Evolutionary conservation across 2,329 filamentous ascomycete species (phyloP).

Genomic region (Fusarium poae): DNA sequence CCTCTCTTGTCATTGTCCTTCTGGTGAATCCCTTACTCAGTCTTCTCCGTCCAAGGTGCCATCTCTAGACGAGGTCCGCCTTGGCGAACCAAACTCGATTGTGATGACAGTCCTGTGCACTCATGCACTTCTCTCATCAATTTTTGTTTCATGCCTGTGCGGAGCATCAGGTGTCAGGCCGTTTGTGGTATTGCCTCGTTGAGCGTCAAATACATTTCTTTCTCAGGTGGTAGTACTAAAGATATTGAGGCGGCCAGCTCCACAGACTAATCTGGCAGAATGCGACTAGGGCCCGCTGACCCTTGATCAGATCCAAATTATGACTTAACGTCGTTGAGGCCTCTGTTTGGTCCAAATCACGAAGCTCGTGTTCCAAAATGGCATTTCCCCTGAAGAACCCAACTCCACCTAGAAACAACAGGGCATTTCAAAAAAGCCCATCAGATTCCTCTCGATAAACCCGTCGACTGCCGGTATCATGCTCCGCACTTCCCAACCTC

Average conservation of each 20-base stretch:
- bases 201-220: background rate
- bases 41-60: slow-evolving; percentile 13
- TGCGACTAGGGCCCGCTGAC: slow-evolving; percentile 27
- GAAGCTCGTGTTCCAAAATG: slow-evolving; percentile 54
- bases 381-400: slow-evolving; percentile 36
- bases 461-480: background rate
- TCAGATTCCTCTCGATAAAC: slow-evolving; percentile 13
- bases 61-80: slow-evolving; percentile 14
- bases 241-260: slow-evolving; percentile 22
- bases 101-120: background rate
- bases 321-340: slow-evolving; percentile 29
- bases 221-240: slow-evolving; percentile 1
- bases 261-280: slow-evolving; percentile 2
- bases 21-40: slow-evolving; percentile 19
- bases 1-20: slow-evolving; percentile 19
- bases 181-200: background rate
- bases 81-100: slow-evolving; percentile 2
- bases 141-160: background rate
- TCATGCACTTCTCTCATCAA: background rate
- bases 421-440: slow-evolving; percentile 35
- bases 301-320: slow-evolving; percentile 43
- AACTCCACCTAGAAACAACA: slow-evolving; percentile 22
- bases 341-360: slow-evolving; percentile 45
- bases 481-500: slow-evolving; percentile 25
- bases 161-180: background rate